Percentiles rank a stretch among this genome's conserved stretches.
Evolutionary conservation across 805 yeast species (phyloP).

Genomic region (Saturnispora hagleri): DNA sequence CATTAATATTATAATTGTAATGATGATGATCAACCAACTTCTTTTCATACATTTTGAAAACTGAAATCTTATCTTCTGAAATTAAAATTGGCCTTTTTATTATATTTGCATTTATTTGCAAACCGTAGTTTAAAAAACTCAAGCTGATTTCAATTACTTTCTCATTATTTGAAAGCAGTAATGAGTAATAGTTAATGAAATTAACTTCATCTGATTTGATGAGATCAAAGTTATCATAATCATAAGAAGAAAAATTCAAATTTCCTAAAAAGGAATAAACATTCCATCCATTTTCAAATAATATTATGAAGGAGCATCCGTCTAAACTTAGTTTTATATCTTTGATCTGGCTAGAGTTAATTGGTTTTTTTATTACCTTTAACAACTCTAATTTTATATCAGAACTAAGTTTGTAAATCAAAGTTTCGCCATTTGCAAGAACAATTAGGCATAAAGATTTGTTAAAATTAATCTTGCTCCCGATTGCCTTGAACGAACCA

Average conservation of each 20-base stretch:
- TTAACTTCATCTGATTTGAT: slow-evolving; percentile 13
- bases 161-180: slow-evolving; percentile 25
- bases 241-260: slow-evolving; percentile 33
- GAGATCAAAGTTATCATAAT: slow-evolving; percentile 23
- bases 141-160: slow-evolving; percentile 25
- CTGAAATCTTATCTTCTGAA: slow-evolving; percentile 31
- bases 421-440: slow-evolving; percentile 28
- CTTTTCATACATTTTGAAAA: slow-evolving; percentile 41
- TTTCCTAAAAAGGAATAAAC: slow-evolving; percentile 40
- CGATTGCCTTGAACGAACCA: slow-evolving; percentile 11
- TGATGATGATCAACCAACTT: slow-evolving; percentile 31
- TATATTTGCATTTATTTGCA: slow-evolving; percentile 17
- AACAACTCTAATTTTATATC: slow-evolving; percentile 24
- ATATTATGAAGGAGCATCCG: slow-evolving; percentile 22
- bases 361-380: slow-evolving; percentile 28
- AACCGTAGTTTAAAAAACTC: slow-evolving; percentile 19
- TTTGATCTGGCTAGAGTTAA: slow-evolving; percentile 26
- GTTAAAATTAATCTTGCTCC: slow-evolving; percentile 32
- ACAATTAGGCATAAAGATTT: slow-evolving; percentile 34
- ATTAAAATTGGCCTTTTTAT: slow-evolving; percentile 34
- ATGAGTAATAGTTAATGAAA: slow-evolving; percentile 25
- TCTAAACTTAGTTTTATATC: slow-evolving; percentile 22
- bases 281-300: slow-evolving; percentile 37
- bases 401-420: slow-evolving; percentile 30
- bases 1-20: slow-evolving; percentile 13